phyloP scores from a whole-genome alignment of 2,329 filamentous ascomycete species.

The Fusarium secorum region DNA sequence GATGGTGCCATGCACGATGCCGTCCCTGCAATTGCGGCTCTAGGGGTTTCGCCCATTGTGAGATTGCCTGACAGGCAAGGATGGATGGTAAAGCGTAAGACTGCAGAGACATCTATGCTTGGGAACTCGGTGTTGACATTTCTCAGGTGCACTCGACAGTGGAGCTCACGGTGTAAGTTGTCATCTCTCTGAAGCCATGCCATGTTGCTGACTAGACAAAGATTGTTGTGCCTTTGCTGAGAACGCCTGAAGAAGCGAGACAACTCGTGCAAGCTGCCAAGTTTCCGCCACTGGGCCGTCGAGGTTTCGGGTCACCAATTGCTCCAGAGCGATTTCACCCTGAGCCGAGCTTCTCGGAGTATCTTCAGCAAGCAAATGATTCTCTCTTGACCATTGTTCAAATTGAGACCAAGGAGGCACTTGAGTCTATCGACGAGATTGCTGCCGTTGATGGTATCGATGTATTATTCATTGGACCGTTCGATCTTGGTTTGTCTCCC shows the following conservation, averaged over 20 bases:
- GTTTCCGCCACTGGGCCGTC: conserved; percentile 58
- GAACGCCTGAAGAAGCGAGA: conserved; percentile 54
- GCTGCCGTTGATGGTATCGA: conserved; percentile 67
- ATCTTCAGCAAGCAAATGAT: conserved; percentile 59
- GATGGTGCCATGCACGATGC: conserved; percentile 62
- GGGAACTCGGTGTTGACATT: background rate
- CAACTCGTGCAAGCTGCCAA: conserved; percentile 58
- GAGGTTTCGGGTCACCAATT: conserved; percentile 60
- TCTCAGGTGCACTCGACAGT: conserved; percentile 56
- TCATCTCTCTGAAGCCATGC: too few species aligned
- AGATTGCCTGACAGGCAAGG: conserved; percentile 62
- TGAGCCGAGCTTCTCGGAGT: conserved; percentile 55
- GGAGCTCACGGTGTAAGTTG: conserved; percentile 58
- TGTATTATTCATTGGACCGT: conserved; percentile 71
- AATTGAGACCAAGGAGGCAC: conserved; percentile 71
- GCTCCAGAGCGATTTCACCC: conserved; percentile 54
- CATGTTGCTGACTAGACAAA: conserved; percentile 31
- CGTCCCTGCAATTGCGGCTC: conserved; percentile 59
- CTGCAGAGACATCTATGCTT: background rate
- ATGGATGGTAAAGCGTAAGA: conserved; percentile 56
- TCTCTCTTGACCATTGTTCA: conserved; percentile 70
- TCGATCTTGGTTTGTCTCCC: conserved; percentile 61
- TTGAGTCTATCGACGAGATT: conserved; percentile 68
- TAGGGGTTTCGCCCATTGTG: conserved; percentile 54
- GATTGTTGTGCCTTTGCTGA: conserved; percentile 57